phyloP scores from a whole-genome alignment of 495 filamentous ascomycete genomes.

The Penicillium waksmanii region DNA sequence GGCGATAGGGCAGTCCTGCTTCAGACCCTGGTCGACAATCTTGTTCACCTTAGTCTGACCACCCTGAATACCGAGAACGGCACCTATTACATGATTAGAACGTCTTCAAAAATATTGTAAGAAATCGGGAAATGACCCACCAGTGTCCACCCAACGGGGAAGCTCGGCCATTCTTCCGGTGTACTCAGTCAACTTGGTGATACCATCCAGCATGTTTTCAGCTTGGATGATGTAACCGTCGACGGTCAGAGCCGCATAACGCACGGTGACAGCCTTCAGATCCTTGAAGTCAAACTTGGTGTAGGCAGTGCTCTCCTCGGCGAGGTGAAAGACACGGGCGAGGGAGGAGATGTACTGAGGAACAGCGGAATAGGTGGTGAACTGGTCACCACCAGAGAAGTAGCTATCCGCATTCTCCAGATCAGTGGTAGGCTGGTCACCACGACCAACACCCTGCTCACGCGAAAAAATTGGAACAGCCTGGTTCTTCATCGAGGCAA shows the following conservation, averaged over 20 bases:
- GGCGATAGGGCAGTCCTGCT: conserved; percentile 24
- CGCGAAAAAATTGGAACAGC: conserved; percentile 33
- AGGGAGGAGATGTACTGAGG: conserved; percentile 30
- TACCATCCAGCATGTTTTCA: conserved; percentile 23
- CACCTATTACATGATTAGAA: conserved; percentile 5
- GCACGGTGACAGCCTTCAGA: conserved; percentile 22
- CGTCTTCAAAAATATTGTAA: neutral
- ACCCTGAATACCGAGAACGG: conserved; percentile 30
- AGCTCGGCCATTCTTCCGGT: conserved; percentile 29
- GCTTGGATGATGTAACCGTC: conserved; percentile 31
- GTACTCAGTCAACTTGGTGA: conserved; percentile 30
- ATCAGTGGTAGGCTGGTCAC: conserved; percentile 29
- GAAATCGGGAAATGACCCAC: neutral
- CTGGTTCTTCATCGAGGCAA: conserved; percentile 35
- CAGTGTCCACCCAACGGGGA: conserved; percentile 26
- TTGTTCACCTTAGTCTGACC: conserved; percentile 28
- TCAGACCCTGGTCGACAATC: conserved; percentile 24
- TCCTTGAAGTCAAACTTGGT: conserved; percentile 28
- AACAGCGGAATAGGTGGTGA: conserved; percentile 28
- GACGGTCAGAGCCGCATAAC: conserved; percentile 22
- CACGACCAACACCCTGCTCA: conserved; percentile 34
- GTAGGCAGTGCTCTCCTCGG: conserved; percentile 30
- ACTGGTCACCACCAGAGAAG: conserved; percentile 29
- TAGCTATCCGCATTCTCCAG: conserved; percentile 27
- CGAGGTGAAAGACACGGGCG: conserved; percentile 25